Evolutionary conservation across 768 basidiomycete species (phyloP).

Genomic region (Peribolospora baueri): DNA sequence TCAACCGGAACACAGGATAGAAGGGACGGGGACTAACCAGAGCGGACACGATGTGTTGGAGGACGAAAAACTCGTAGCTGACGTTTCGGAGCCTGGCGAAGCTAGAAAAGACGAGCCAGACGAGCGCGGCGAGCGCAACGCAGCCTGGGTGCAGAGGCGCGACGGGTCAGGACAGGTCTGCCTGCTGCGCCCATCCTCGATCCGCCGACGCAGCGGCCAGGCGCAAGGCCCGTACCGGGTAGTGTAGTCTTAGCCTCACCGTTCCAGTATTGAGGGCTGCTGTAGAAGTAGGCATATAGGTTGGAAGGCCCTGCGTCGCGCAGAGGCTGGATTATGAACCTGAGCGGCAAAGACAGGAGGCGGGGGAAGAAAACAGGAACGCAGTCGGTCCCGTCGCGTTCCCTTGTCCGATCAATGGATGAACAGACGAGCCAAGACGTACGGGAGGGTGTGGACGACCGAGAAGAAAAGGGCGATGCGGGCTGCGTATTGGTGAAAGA

Average conservation of each 20-base stretch:
- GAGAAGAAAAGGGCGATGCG: too few relatives aligned
- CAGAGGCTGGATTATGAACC: slow-evolving; percentile 9
- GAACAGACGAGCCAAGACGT: background rate
- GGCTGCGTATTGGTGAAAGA: slow-evolving; percentile 9
- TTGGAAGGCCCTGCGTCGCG: slow-evolving; percentile 7
- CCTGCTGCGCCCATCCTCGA: too few relatives aligned
- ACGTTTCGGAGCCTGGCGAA: slow-evolving; percentile 7
- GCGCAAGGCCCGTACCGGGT: slow-evolving; percentile 1
- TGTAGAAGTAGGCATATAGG: slow-evolving; percentile 1
- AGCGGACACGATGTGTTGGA: slow-evolving; percentile 9
- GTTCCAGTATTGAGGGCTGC: slow-evolving; percentile 9
- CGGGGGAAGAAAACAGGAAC: slow-evolving; percentile 5
- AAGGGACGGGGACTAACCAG: too few relatives aligned
- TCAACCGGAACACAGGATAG: too few relatives aligned
- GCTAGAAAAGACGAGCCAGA: slow-evolving; percentile 12
- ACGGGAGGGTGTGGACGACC: slow-evolving; percentile 11
- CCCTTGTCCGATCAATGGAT: background rate
- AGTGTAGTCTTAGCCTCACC: slow-evolving; percentile 1
- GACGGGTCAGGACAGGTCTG: background rate
- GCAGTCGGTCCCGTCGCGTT: too few relatives aligned
- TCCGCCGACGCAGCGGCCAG: background rate
- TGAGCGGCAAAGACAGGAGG: slow-evolving; percentile 11
- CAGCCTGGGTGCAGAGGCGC: slow-evolving; percentile 8
- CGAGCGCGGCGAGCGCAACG: slow-evolving; percentile 10
- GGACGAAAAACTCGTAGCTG: slow-evolving; percentile 14